A percentile compares a stretch with the other conserved stretches of the same genome.
Evolutionary conservation across 305 asterid species (phyloP).

Genomic region (Salvia sclarea): DNA sequence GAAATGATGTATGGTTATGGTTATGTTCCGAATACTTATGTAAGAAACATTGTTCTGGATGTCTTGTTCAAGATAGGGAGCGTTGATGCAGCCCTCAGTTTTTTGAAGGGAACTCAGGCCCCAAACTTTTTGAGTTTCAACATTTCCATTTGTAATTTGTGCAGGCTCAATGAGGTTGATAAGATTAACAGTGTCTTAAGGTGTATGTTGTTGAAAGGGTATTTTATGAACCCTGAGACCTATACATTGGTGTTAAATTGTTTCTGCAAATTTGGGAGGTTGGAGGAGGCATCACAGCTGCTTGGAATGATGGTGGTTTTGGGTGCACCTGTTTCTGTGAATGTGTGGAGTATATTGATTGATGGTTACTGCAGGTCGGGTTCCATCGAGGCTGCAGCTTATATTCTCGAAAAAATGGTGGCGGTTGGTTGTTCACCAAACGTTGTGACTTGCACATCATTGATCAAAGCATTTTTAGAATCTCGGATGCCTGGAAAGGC

Average conservation of each 20-base stretch:
- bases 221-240: constrained; percentile 56
- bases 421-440: constrained; percentile 55
- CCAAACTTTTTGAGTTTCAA: constrained; percentile 74
- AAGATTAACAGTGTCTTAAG: constrained; percentile 45
- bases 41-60: constrained; percentile 60
- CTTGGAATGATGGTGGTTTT: constrained; percentile 57
- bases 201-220: constrained; percentile 52
- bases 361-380: constrained; percentile 63
- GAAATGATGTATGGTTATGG: constrained; percentile 50
- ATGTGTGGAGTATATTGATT: constrained; percentile 61
- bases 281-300: constrained; percentile 58
- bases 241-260: constrained; percentile 58
- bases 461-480: constrained; percentile 65
- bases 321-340: constrained; percentile 55
- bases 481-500: constrained; percentile 52
- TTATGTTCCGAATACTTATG: constrained; percentile 57
- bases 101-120: constrained; percentile 43
- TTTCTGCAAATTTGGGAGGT: constrained; percentile 51
- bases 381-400: constrained; percentile 52
- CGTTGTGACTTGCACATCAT: constrained; percentile 61
- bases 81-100: constrained; percentile 50
- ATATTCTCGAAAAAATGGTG: constrained; percentile 56
- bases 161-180: constrained; percentile 55
- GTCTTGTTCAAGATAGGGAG: constrained; percentile 55
- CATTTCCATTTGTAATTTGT: constrained; percentile 63